phyloP scores from a whole-genome alignment of 352 stramenopile species.

The Phytophthora sojae region DNA sequence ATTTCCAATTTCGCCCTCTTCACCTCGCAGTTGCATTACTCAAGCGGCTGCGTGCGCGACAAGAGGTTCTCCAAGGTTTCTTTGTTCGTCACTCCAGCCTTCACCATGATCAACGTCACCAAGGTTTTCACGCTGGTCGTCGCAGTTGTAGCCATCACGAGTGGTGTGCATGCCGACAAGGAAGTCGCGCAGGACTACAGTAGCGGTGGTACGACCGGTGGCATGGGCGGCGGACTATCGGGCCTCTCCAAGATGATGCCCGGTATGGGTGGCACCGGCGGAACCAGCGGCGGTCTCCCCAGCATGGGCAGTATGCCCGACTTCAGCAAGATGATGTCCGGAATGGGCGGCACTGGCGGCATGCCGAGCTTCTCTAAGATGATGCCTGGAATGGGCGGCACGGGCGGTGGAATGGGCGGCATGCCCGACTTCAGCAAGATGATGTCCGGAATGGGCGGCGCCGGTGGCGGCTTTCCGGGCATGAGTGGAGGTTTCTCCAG shows the following conservation, averaged over 20 bases:
- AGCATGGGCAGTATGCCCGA: not conserved
- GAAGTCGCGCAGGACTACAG: not conserved
- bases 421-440: constrained; percentile 4
- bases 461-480: not conserved
- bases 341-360: not conserved
- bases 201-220: not conserved
- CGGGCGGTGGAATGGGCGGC: not conserved
- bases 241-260: not conserved
- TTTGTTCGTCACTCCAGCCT: not conserved
- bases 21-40: not conserved
- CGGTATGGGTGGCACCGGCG: not conserved
- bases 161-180: not conserved
- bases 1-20: not conserved
- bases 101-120: not conserved
- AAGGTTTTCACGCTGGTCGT: not conserved
- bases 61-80: too few species aligned
- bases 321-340: constrained; percentile 7
- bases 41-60: not conserved
- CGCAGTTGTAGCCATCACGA: not conserved
- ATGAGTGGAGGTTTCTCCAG: not conserved
- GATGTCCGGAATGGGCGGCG: constrained; percentile 1
- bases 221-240: not conserved
- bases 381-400: constrained; percentile 1
- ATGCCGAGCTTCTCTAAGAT: not conserved
- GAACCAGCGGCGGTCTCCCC: too few species aligned